Base-by-base conservation (phyloP, 176 grass and related monocot species). In the Musa schizocarpa region DNA sequence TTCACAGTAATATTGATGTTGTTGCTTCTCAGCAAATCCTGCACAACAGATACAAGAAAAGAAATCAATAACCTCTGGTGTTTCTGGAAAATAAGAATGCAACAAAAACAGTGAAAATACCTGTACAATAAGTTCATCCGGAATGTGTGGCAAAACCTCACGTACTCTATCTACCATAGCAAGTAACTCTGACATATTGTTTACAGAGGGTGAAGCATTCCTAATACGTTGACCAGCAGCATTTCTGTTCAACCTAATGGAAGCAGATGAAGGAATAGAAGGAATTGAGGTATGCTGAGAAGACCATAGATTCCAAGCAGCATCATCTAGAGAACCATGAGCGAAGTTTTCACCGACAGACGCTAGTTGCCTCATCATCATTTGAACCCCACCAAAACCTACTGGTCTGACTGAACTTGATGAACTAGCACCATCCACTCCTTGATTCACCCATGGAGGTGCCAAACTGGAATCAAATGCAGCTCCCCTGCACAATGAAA, bases 1-100 rank as follows among this genome's bases (percentile, higher is more conserved):
- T 99, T 99, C 88, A 99, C 91, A 84, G 96, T 99, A 51, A 90
- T 80, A 76, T 95, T 95, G 79, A 95, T 82, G 78, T 99, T 99
- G 87, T 92, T 95, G 66, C 91, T 99, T 83, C 96, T 89, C 75
- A 73, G 84, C 83, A 99, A 89, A 89, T 99, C 96, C 96, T 99
- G 82, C 61, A 84, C 54, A 51, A 76, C 13, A 73, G 66, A 49
- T 12, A 71, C 81, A 53, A 29, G 11, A 76, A 64, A 80, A 12
- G 3, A 9, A 59, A 76, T 53, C 71, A 65, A 74, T 71, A 13
- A 76, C 71, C 50, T 43, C 13, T 72, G 49, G 29, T 12, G 81
- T 57, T 71, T 14, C 29, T 73, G 22, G 48, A 14, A 80, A 76
- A 12, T 75, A 63, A 59, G 53, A n/a, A 54, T 72, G 72, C 11